Evolutionary conservation across 441 rosid species (phyloP), one percentile per base, ranked within the genome.

Genomic region (Populus trichocarpa): DNA sequence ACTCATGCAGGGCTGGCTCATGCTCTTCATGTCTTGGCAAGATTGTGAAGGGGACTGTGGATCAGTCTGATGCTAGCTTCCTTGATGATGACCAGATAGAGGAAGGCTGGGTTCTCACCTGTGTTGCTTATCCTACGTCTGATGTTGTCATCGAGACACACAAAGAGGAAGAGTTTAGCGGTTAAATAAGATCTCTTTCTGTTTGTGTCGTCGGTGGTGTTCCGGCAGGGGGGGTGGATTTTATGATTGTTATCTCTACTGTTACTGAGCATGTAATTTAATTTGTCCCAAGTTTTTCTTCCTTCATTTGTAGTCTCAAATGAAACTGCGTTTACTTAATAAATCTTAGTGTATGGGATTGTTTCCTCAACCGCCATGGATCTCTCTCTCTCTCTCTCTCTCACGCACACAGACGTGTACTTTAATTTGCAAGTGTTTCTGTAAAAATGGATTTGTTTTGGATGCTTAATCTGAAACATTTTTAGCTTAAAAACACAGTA

Each of bases 1-100:
- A 90, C 97, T 93, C 98, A 0, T 96, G 99, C 89, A 85, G 98
- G 78, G 98, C 97, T 1, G 98, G 98, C 30, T 83, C 99, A 30
- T 96, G 99, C 88, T 93, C 98, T 6, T 87, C 94, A 23, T 96
- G 98, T 65, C 96, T 95, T 0, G 97, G 97, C 8, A 93, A 87
- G 72, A 65, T 96, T 6, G 40, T 75, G 1, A 8, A 42, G 2
- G 99, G 97, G 1, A 0, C 13, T 0, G 87, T 96, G 65, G 97
- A 96, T 50, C 99, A 96, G 81, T 88, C 94, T n/a, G 99, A 94
- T 74, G 85, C 85, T 18, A 86, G 89, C 82, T 96, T 92, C 90
- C 97, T 96, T n/a, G 97, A 94, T 22, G 97, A 94, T 71, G 97
- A 87, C 0, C 98, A 94, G 87, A 50, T 91, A 0, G 92, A 0